These are phyloP conservation scores for Aspergillus proliferans DNA, from an alignment of 2,329 filamentous ascomycete species.

Conservation along the genomic window DNA sequence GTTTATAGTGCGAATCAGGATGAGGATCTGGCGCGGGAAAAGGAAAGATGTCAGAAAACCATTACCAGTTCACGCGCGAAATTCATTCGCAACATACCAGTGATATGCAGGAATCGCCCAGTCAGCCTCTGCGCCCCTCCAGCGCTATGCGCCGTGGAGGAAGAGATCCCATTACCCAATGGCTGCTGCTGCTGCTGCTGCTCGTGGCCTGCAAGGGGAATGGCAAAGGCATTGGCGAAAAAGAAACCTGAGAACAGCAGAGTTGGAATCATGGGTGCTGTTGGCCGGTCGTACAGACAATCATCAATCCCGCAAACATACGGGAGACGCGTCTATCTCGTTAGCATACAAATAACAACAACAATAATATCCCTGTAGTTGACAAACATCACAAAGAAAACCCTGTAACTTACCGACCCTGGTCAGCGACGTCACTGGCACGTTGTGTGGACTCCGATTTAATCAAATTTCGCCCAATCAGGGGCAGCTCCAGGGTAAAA, in stretches of 20 bases:
- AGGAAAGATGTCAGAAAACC: neutral
- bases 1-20: constrained; percentile 79
- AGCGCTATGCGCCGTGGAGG: neutral
- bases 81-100: constrained; percentile 17
- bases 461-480: neutral
- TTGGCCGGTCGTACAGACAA: neutral
- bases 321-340: constrained; percentile 2
- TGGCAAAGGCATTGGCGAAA: constrained; percentile 10
- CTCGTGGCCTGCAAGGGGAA: constrained; percentile 12
- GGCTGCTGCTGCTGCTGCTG: constrained; percentile 13
- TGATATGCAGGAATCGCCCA: constrained; percentile 34
- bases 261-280: constrained; percentile 15
- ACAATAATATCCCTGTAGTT: neutral
- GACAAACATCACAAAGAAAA: neutral
- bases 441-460: too few relatives aligned
- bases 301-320: constrained; percentile 1
- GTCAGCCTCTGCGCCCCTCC: constrained; percentile 13
- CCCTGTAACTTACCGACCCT: too few relatives aligned
- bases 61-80: neutral
- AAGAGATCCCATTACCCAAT: constrained; percentile 5
- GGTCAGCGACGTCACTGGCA: too few relatives aligned
- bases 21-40: constrained; percentile 66
- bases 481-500: neutral
- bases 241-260: constrained; percentile 9
- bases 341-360: neutral